Percentiles rank a stretch among this genome's conserved stretches.
These are phyloP conservation scores for Marvania coccoides DNA, from an alignment of 139 green algal species.

Conservation along the genomic window DNA sequence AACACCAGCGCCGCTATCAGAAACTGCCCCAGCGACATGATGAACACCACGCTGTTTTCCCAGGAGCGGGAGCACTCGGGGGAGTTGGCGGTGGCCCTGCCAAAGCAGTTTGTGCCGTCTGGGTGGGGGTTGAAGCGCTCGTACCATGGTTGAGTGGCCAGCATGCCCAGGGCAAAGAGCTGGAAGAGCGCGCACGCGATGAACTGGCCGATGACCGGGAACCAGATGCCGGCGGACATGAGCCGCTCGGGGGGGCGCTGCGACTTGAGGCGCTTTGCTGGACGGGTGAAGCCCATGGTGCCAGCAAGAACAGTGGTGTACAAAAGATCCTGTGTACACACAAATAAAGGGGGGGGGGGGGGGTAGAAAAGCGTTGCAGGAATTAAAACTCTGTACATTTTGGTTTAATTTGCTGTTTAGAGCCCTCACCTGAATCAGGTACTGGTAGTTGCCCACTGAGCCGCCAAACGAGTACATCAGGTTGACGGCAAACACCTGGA, in stretches of 20 bases:
- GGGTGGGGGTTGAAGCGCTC: conserved; percentile 16
- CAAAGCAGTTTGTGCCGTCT: conserved; percentile 23
- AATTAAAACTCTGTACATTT: no score
- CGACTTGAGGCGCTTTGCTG: conserved; percentile 21
- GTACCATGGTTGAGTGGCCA: conserved; percentile 18
- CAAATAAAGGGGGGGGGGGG: no score
- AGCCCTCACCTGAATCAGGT: conserved; percentile 37
- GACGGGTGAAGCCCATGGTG: conserved; percentile 58
- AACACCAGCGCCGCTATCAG: conserved; percentile 28
- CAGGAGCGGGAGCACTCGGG: conserved; percentile 7
- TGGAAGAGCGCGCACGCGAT: conserved; percentile 39
- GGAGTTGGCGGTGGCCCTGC: conserved; percentile 5
- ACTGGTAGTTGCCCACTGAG: conserved; percentile 60
- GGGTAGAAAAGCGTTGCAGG: no score
- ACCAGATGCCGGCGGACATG: conserved; percentile 42
- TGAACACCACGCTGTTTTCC: conserved; percentile 25
- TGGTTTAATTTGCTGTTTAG: no score
- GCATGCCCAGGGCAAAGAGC: conserved; percentile 10
- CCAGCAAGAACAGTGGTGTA: conserved; percentile 59
- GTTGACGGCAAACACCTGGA: conserved; percentile 50
- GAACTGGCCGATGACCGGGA: conserved; percentile 43
- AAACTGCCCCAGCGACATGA: conserved; percentile 24
- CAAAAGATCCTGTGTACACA: conserved; percentile 45
- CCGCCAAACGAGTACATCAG: conserved; percentile 58
- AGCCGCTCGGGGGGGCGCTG: conserved; percentile 38